Evolutionary conservation across 2,329 filamentous ascomycete genomes (phyloP).

Genomic region (Colletotrichum spaethianum): DNA sequence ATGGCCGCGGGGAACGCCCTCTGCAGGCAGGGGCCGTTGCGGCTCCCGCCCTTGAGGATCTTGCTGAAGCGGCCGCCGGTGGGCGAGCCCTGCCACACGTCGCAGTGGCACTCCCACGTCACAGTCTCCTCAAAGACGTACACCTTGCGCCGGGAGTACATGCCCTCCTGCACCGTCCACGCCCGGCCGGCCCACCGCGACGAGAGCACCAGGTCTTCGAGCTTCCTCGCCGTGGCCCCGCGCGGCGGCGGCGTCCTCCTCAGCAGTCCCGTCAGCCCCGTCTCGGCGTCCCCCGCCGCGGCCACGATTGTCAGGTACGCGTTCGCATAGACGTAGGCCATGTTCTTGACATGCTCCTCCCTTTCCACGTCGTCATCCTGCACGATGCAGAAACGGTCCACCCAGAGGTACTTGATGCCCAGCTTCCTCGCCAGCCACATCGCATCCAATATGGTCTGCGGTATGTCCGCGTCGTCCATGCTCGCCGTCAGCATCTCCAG

Average conservation of each 20-base stretch:
- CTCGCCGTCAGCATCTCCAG: constrained; percentile 53
- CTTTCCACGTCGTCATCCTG: constrained; percentile 59
- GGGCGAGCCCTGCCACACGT: constrained; percentile 53
- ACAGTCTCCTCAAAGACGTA: constrained; percentile 60
- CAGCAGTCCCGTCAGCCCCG: constrained; percentile 49
- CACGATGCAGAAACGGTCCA: constrained; percentile 61
- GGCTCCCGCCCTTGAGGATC: constrained; percentile 40
- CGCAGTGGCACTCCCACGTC: constrained; percentile 63
- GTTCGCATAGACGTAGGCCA: constrained; percentile 62
- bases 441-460: constrained; percentile 59
- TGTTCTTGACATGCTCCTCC: constrained; percentile 57
- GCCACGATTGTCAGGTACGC: constrained; percentile 61
- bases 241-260: constrained; percentile 42
- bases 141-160: constrained; percentile 59
- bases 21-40: constrained; percentile 47
- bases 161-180: constrained; percentile 60
- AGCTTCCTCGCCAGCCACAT: constrained; percentile 61
- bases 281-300: constrained; percentile 56
- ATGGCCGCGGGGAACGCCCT: constrained; percentile 51
- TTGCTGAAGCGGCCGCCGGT: constrained; percentile 44
- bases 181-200: constrained; percentile 58
- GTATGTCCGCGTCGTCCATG: constrained; percentile 55
- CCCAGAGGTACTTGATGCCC: constrained; percentile 60
- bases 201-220: constrained; percentile 56
- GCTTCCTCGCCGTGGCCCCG: constrained; percentile 49